Evolutionary conservation across 129 eudicot species (phyloP).

Genomic region (sunflower (Helianthus annuus)): DNA sequence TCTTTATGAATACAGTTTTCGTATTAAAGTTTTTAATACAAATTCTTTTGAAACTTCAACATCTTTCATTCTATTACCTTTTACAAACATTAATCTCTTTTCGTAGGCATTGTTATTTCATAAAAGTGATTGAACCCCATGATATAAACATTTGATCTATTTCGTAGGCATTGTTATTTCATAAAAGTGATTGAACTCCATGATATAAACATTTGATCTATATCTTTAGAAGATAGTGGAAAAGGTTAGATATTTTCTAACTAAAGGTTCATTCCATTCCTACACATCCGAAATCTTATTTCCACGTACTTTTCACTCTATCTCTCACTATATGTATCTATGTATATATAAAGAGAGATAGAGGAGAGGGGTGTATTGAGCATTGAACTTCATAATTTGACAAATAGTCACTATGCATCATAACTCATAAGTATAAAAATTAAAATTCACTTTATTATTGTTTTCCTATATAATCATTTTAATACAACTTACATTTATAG

Average conservation of each 20-base stretch:
- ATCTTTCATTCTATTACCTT: background rate
- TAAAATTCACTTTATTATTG: too few relatives aligned
- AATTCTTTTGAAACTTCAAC: too few relatives aligned
- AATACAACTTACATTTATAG: too few relatives aligned
- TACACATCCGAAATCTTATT: too few relatives aligned
- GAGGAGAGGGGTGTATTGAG: too few relatives aligned
- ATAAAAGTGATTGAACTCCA: background rate
- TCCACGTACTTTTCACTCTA: too few relatives aligned
- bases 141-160: background rate
- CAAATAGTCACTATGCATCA: background rate
- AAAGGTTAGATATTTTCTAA: conserved; percentile 3
- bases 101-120: background rate
- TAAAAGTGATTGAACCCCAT: background rate
- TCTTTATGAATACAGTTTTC: too few relatives aligned
- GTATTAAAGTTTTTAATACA: too few relatives aligned
- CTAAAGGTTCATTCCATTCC: too few relatives aligned
- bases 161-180: background rate
- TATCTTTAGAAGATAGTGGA: background rate
- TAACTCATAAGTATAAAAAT: background rate
- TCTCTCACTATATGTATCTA: too few relatives aligned
- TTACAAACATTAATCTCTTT: background rate
- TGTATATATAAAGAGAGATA: too few relatives aligned
- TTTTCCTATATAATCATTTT: too few relatives aligned
- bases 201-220: background rate
- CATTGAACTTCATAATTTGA: background rate